Base-by-base conservation (phyloP, 1,284 basidiomycete species). In the Ustilago loliicola region DNA sequence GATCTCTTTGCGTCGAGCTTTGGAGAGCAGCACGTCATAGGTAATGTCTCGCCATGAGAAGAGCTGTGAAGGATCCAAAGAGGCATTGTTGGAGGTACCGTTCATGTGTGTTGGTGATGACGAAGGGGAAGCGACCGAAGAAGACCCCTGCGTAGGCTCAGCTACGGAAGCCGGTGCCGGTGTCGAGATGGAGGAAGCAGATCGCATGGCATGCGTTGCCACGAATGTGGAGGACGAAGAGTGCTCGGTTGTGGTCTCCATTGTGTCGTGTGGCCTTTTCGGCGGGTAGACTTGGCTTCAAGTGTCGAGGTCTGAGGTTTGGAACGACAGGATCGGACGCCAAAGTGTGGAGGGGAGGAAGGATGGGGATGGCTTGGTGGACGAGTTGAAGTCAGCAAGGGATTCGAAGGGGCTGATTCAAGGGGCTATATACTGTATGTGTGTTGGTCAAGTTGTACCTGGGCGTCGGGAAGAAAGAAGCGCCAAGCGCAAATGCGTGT, bases 1-100 rank as follows among this genome's bases (percentile, higher is more conserved):
- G 68, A 73, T 73, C 54, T 73, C 60, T 19, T 81, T 80, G 52
- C 77, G 70, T 50, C 72, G 63, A 1, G 71, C 66, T 42, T 77
- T 73, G 19, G 78, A 71, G 30, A 81, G 66, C 10, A 80, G 66
- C 5, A 81, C 80, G 48, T 81, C 80, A 53, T 80, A 81, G 47
- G 71, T 74, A 55, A 81, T 79, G 57, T 79, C 66, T 11, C 36
- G 52, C 80, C 80, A 81, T 15, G 66, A 75, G 32, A 80, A 72
- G 47, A 50, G 47, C 13, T 29, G 47, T 13, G 47, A 50, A 50
- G 47, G 47, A n/a, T 50, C 47, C 23, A 50, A 29, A 50, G 19
- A 7, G 32, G 51, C 27, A n/a, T 56, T 55, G 15, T 25, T 15
- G 9, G 64, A 61, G 23, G 29, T 29, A 30, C 45, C 29, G n/a